Conservation (phyloP, 768 basidiomycete genomes). For the Phallus indusiatus region DNA sequence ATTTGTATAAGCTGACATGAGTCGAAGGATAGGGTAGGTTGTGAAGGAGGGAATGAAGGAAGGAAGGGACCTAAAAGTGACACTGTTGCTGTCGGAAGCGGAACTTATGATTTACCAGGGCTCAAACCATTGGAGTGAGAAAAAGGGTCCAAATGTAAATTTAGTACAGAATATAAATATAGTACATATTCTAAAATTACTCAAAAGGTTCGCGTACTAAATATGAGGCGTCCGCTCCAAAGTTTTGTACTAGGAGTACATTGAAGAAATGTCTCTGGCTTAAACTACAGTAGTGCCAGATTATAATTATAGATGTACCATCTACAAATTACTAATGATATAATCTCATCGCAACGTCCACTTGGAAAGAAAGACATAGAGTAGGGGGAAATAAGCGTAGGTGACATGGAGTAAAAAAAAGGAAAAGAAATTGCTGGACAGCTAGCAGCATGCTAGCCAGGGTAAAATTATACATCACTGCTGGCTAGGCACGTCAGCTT, state of each 20-base stretch:
- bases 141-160: not conserved
- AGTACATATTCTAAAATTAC: not conserved
- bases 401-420: not conserved
- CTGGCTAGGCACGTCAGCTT: not conserved
- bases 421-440: not conserved
- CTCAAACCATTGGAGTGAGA: not conserved
- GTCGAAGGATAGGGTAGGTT: not conserved
- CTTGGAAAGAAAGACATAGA: not conserved
- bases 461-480: not conserved
- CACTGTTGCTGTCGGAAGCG: not conserved
- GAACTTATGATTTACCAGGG: not conserved
- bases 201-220: too few species aligned
- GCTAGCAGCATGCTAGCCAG: not conserved
- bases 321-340: too few species aligned
- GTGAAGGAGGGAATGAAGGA: not conserved
- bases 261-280: too few species aligned
- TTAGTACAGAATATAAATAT: not conserved
- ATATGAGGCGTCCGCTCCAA: too few species aligned
- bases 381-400: not conserved
- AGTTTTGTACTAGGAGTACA: too few species aligned
- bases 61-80: not conserved
- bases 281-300: too few species aligned
- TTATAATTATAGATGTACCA: too few species aligned
- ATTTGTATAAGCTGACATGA: constrained; percentile 2
- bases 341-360: not conserved